These are phyloP conservation scores for Gymnopilus dilepis DNA, from an alignment of 768 basidiomycete species.

Conservation along the genomic window DNA sequence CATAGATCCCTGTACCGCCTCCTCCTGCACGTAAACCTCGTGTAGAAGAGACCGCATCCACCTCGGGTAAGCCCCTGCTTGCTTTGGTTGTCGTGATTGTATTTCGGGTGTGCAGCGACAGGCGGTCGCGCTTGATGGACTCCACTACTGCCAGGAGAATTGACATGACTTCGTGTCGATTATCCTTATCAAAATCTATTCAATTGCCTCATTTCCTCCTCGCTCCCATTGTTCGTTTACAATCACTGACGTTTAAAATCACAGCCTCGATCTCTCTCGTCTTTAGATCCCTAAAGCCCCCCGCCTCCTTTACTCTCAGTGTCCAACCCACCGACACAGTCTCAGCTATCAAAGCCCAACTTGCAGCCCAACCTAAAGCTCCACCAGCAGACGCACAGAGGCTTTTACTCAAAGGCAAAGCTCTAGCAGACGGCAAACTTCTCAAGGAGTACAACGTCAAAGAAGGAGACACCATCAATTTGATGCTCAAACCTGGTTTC, in stretches of 20 bases:
- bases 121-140: neutral
- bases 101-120: neutral
- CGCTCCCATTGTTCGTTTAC: neutral
- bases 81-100: neutral
- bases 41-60: constrained; percentile 26
- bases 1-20: constrained; percentile 62
- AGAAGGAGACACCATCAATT: constrained; percentile 80
- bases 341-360: constrained; percentile 74
- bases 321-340: constrained; percentile 86
- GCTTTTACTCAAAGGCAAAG: constrained; percentile 93
- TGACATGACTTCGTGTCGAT: no score
- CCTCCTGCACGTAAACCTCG: constrained; percentile 58
- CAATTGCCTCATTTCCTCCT: neutral
- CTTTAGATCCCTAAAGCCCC: constrained; percentile 92
- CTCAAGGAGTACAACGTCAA: constrained; percentile 89
- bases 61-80: constrained; percentile 24
- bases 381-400: constrained; percentile 85
- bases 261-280: constrained; percentile 67
- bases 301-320: constrained; percentile 72
- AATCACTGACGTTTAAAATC: constrained; percentile 1
- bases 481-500: constrained; percentile 83
- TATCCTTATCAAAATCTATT: neutral
- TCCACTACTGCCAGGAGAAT: neutral
- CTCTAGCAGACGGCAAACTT: constrained; percentile 85
- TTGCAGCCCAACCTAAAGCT: constrained; percentile 68